Base-by-base conservation (phyloP, 108 stramenopile species). In the Skeletonema marinoi region DNA sequence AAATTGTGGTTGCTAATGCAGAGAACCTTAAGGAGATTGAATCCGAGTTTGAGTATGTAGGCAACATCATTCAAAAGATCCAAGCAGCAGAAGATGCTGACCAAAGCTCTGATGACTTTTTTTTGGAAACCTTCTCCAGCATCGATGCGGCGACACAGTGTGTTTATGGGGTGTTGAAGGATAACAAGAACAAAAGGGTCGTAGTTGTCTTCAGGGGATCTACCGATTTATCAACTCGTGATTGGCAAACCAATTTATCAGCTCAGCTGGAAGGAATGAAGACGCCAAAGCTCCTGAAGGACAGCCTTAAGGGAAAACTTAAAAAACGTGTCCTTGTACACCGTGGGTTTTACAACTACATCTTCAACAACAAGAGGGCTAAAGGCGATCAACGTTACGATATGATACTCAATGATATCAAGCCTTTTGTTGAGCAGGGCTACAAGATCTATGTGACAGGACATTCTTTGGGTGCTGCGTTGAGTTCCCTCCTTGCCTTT, bases 401-500 rank as follows among this genome's bases (percentile, higher is more conserved):
- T 46, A 46, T 16, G 44, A 46, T 46, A 3, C 44, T 46, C 44
- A 16, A 4, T 46, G 44, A 46, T n/a, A 46, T 46, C 44, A 16
- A n/a, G 16, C 44, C 44, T 46, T 46, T 46, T 16, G 44, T 46
- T 46, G 44, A 46, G n/a, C 4, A 46, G 14, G 44, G 44, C 4
- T 46, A 46, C 44, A 46, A 46, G 44, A n/a, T 46, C 16, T 46
- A 46, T 46, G 44, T 46, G 16, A 46, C 44, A 4, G 44, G 44
- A n/a, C 44, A 46, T 46, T 46, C 44, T 4, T 46, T 46, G 16
- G 66, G 66, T 46, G 66, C 66, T 59, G 66, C 66, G 14, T 16
- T 67, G 30, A 46, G 30, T 17, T 46, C 66, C 66, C 12, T 67
- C 54, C 44, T 67, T 16, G 66, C 66, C 66, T 67, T 67, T 54